A percentile compares a stretch with the other conserved stretches of the same genome.
Evolutionary conservation across 2,329 filamentous ascomycete genomes (phyloP).

Genomic region (Stagonosporopsis vannaccii): DNA sequence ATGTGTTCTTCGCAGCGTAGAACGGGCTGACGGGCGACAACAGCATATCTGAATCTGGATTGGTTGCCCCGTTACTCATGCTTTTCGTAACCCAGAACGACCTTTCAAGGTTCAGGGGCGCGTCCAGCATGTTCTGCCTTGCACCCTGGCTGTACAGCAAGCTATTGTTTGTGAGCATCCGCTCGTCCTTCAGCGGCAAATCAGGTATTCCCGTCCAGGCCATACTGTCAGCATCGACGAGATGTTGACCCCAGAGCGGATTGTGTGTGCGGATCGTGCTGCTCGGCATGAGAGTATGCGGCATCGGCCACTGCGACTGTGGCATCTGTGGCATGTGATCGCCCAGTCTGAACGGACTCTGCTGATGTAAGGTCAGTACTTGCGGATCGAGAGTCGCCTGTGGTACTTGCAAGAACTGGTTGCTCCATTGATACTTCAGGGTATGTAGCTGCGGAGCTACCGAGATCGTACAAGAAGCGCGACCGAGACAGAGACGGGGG

Average conservation of each 20-base stretch:
- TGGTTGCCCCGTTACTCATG: conserved; percentile 5
- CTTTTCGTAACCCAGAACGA: neutral
- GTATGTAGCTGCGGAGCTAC: neutral
- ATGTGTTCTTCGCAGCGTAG: conserved; percentile 22
- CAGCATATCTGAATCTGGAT: conserved; percentile 20
- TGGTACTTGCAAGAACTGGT: conserved; percentile 23
- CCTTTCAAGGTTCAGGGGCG: conserved; percentile 4
- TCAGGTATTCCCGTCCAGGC: neutral
- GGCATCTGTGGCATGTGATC: conserved; percentile 5
- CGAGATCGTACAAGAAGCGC: conserved; percentile 3
- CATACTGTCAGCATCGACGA: neutral
- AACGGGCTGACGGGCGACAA: conserved; percentile 32
- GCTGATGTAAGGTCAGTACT: conserved; percentile 14
- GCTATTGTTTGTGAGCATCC: conserved; percentile 11
- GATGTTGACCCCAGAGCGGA: neutral
- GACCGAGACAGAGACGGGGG: conserved; percentile 12
- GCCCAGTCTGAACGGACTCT: conserved; percentile 19
- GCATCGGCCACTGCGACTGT: conserved; percentile 14
- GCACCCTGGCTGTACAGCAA: conserved; percentile 15
- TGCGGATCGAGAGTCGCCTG: neutral
- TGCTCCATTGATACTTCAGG: conserved; percentile 24
- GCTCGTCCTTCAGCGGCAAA: conserved; percentile 17
- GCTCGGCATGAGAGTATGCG: neutral
- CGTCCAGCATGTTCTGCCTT: conserved; percentile 11
- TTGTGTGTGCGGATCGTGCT: neutral